Percentiles rank a stretch among this genome's conserved stretches.
phyloP scores from a whole-genome alignment of 371 early-diverging fungal species.

The Dichotomocladium elegans region DNA sequence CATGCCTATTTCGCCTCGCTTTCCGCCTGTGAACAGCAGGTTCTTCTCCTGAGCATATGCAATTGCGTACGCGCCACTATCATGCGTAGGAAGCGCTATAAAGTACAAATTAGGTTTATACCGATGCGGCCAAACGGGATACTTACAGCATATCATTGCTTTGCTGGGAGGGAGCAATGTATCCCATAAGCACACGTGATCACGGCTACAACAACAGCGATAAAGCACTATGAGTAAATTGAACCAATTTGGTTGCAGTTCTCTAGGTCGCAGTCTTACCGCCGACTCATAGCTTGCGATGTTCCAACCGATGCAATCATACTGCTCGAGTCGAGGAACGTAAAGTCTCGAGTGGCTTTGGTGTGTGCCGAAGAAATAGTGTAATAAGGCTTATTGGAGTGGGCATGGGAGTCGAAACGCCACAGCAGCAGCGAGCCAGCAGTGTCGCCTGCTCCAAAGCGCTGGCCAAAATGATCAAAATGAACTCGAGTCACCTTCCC shows the following conservation, averaged over 20 bases:
- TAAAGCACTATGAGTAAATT: neutral
- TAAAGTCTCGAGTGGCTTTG: slow-evolving; percentile 67
- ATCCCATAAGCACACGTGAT: slow-evolving; percentile 77
- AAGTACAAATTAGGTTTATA: neutral
- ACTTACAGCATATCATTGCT: slow-evolving; percentile 55
- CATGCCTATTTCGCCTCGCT: slow-evolving; percentile 72
- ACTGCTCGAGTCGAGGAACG: slow-evolving; percentile 68
- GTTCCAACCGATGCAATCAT: slow-evolving; percentile 75
- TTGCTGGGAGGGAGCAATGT: slow-evolving; percentile 65
- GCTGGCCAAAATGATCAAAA: slow-evolving; percentile 71
- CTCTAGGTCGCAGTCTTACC: slow-evolving; percentile 40
- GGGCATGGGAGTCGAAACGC: slow-evolving; percentile 69
- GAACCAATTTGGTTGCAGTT: no score
- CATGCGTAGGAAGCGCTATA: slow-evolving; percentile 44
- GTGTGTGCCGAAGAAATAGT: slow-evolving; percentile 57
- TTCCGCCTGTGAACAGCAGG: slow-evolving; percentile 69
- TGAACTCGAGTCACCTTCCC: slow-evolving; percentile 53
- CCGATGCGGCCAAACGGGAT: neutral
- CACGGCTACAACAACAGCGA: slow-evolving; percentile 16
- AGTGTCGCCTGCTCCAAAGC: slow-evolving; percentile 73
- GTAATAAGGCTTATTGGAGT: slow-evolving; percentile 59
- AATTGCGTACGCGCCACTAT: slow-evolving; percentile 64
- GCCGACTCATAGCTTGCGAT: slow-evolving; percentile 50
- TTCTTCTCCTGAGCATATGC: slow-evolving; percentile 60
- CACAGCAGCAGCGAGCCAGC: slow-evolving; percentile 68